Evolutionary conservation across 805 yeast species (phyloP).

Genomic region (Nakazawaea populi): DNA sequence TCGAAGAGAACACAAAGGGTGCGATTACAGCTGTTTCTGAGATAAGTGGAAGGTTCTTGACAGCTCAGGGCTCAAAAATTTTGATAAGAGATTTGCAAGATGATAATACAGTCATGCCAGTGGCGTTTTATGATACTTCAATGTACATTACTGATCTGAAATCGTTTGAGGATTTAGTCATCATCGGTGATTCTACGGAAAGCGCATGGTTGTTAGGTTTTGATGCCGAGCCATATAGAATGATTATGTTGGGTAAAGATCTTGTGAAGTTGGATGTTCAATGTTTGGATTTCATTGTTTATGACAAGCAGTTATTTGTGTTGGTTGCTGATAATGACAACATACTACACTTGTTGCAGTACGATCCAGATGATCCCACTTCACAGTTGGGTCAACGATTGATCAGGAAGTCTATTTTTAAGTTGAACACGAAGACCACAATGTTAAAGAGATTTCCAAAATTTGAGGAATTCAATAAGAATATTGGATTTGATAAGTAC

Average conservation of each 20-base stretch:
- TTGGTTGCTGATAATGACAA: conserved; percentile 64
- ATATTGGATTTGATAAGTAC: conserved; percentile 28
- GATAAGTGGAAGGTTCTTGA: conserved; percentile 75
- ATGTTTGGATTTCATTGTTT: conserved; percentile 70
- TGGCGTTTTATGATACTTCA: conserved; percentile 87
- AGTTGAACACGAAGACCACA: conserved; percentile 56
- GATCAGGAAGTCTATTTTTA: conserved; percentile 64
- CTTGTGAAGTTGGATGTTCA: conserved; percentile 53
- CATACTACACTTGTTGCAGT: conserved; percentile 67
- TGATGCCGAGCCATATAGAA: conserved; percentile 91
- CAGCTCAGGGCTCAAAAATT: conserved; percentile 80
- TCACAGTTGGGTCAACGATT: conserved; percentile 77
- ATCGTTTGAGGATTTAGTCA: conserved; percentile 73
- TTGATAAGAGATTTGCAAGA: conserved; percentile 79
- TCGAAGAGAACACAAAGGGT: conserved; percentile 73
- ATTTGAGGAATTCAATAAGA: conserved; percentile 22
- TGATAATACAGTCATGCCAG: conserved; percentile 83
- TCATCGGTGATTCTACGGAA: conserved; percentile 76
- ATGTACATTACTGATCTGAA: conserved; percentile 75
- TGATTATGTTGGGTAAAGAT: conserved; percentile 76
- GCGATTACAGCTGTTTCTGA: conserved; percentile 76
- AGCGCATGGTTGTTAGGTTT: conserved; percentile 80
- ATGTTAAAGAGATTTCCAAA: conserved; percentile 33
- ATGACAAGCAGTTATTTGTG: conserved; percentile 63
- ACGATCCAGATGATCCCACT: conserved; percentile 87